phyloP scores from a whole-genome alignment of 2,329 filamentous ascomycete species.

The Intubia oerlemansii region DNA sequence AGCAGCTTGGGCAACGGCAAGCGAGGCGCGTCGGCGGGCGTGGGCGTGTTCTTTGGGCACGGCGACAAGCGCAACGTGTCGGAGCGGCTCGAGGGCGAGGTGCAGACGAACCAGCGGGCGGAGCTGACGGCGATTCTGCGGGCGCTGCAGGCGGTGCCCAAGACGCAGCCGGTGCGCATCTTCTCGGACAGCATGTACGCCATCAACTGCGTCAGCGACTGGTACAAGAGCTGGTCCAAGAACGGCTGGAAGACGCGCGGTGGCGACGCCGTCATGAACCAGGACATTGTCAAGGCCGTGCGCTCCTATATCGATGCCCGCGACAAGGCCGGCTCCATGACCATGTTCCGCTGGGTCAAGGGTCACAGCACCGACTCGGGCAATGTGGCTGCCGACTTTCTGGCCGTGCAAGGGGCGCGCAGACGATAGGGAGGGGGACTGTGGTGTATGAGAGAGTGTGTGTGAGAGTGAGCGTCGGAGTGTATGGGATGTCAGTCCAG shows the following conservation, averaged over 20 bases:
- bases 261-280: conserved; percentile 54
- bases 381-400: conserved; percentile 58
- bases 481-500: no score
- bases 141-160: conserved; percentile 54
- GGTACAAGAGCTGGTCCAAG: conserved; percentile 57
- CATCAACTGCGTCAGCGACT: conserved; percentile 72
- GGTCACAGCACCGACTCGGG: conserved; percentile 55
- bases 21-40: conserved; percentile 30
- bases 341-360: conserved; percentile 73
- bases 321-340: conserved; percentile 34
- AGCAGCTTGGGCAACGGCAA: conserved; percentile 37
- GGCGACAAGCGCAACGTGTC: conserved; percentile 43
- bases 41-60: conserved; percentile 41
- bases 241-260: conserved; percentile 58
- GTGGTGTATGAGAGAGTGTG: no score
- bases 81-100: conserved; percentile 49
- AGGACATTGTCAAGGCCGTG: conserved; percentile 59
- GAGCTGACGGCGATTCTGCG: conserved; percentile 77
- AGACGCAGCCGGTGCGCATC: conserved; percentile 50
- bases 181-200: conserved; percentile 79
- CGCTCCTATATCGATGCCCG: conserved; percentile 50
- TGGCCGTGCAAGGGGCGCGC: conserved; percentile 48
- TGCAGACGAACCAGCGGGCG: conserved; percentile 90
- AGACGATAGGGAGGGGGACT: no score
- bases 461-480: no score